Base-by-base conservation (phyloP, 805 yeast genomes). In the Saccharomycopsis fibuligera region DNA sequence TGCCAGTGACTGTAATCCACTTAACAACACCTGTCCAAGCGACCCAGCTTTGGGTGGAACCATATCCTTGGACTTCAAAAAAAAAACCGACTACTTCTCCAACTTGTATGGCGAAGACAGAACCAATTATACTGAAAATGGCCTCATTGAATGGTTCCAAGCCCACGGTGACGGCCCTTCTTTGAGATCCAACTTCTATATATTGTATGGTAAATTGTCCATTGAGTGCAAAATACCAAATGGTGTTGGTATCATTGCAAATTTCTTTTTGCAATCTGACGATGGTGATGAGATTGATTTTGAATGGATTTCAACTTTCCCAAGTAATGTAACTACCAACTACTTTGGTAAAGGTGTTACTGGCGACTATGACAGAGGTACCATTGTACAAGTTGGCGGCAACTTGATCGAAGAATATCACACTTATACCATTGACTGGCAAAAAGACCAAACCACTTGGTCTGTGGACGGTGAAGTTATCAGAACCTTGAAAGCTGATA, bases 241-340 rank as follows among this genome's bases (percentile, higher is more conserved):
- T 17, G 89, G 89, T 12, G 64, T 62, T 4, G 90, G 88, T 42
- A 68, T 83, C 30, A 72, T 83, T 14, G 77, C 87, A 0, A 74
- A 83, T 2, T 73, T 83, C 54, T 80, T 76, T 49, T 69, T 83
- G 35, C 85, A 81, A 58, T 58, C 65, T 37, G 89, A 83, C 59
- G 86, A 77, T 56, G 69, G 77, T 47, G 90, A 84, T 62, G 90
- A 84, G 63, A 76, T 83, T 38, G 90, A 83, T 62, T 59, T 80
- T 40, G 90, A 83, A 62, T 77, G 83, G 72, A 71, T 81, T 48
- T 88, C 89, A 9, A 79, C 79, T 37, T 84, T 81, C 59, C 64
- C 68, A n/a, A 64, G 65, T 47, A 77, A 81, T 59, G 72, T 79
- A 56, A 83, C 78, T 62, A 68, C 82, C 35, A 78, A 78, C 59